These are phyloP conservation scores for Marchantia polymorpha DNA, from an alignment of 225 moss, liverwort and hornwort genomes.

Conservation along the genomic window DNA sequence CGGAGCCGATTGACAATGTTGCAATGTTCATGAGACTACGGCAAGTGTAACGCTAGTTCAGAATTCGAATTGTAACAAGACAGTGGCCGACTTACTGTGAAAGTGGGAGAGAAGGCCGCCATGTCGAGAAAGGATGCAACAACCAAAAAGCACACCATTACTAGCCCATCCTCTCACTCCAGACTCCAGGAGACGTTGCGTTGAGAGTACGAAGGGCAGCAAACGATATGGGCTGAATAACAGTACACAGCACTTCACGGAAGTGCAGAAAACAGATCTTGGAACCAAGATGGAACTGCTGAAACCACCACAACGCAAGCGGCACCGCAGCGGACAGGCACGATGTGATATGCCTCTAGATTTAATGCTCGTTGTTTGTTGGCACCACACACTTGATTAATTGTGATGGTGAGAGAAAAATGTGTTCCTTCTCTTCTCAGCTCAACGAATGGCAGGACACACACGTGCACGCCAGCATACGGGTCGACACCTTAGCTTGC, in stretches of 20 bases:
- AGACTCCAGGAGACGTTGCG: neutral
- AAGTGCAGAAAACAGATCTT: neutral
- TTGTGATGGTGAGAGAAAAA: neutral
- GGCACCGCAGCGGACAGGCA: neutral
- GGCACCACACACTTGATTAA: neutral
- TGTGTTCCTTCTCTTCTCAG: constrained; percentile 2
- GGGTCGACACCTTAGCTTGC: neutral
- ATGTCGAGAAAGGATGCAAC: constrained; percentile 14
- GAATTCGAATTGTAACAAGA: neutral
- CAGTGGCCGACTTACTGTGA: constrained; percentile 5
- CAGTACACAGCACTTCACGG: neutral
- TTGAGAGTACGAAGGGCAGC: neutral
- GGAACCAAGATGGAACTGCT: neutral
- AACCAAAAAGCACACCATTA: neutral
- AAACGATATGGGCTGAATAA: neutral
- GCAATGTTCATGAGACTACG: neutral
- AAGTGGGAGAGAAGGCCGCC: constrained; percentile 32
- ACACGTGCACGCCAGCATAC: neutral
- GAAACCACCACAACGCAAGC: neutral
- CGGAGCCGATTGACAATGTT: neutral
- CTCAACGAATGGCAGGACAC: neutral
- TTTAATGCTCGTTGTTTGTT: neutral
- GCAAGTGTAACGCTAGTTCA: neutral
- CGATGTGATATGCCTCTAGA: neutral
- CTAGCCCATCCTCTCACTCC: constrained; percentile 6